Base-by-base conservation (phyloP, 2,329 filamentous ascomycete genomes). In the Coniochaeta hoffmannii region DNA sequence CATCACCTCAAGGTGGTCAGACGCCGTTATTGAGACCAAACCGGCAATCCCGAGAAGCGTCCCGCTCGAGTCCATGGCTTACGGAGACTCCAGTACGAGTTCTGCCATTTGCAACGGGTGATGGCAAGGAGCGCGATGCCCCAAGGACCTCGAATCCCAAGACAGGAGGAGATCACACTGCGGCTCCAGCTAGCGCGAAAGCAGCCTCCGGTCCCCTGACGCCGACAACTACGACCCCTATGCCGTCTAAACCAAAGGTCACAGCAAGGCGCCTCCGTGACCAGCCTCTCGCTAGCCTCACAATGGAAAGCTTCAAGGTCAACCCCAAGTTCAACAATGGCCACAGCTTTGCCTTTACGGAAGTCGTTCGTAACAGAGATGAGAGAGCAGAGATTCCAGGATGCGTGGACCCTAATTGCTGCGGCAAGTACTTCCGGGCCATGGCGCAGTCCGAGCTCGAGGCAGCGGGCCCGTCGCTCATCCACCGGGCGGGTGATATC, bases 371-470 rank as follows among this genome's bases (percentile, higher is more conserved):
- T 53, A 82, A 81, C 55, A 86, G 79, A 60, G 80, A 83, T 10
- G 82, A 87, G 38, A 85, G 90, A 34, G 82, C 85, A 52, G 86
- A 82, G 58, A 75, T 96, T 10, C 79, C 83, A 2, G 89, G 88
- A 12, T 96, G 92, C 66, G 86, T 83, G 2, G 83, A 87, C 53
- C 76, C 85, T 49, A 79, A 85, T 55, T 97, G 92, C 69, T 95
- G 90, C 62, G 89, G 89, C 19, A 81, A 81, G 41, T 75, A 82
- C 7, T 90, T 91, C 62, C 80, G 83, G 22, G 76, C 78, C n/a
- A 76, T 91, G 64, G 88, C 88, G 28, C 65, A 74, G 11, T 76
- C 76, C 1, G 76, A 79, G 57, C 76, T 77, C 6, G 58, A 54
- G 22, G 61, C 61, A 0, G 71, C 69, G 15, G 78, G 57, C 68